phyloP scores from a whole-genome alignment of 208 protist species.

The Angomonas ambiguus region DNA sequence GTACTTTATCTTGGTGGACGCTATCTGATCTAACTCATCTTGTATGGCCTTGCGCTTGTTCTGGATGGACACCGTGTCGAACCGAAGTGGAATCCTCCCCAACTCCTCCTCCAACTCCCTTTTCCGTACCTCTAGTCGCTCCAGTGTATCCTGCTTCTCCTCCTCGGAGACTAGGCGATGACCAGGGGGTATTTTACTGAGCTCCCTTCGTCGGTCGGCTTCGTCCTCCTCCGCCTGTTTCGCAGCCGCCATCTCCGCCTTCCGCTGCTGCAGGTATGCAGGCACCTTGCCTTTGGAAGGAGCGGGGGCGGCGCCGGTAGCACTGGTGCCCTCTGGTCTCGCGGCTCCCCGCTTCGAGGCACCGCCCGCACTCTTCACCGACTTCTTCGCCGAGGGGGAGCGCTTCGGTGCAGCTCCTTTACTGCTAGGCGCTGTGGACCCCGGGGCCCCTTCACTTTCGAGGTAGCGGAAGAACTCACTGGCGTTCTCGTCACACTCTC shows the following conservation, averaged over 20 bases:
- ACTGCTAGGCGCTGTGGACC: neutral
- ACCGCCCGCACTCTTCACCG: conserved; percentile 3
- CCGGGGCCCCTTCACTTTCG: conserved; percentile 26
- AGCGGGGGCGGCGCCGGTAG: conserved; percentile 2
- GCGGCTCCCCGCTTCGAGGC: neutral
- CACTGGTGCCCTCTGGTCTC: neutral
- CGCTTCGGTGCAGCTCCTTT: neutral
- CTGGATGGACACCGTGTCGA: conserved; percentile 73
- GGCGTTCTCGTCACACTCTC: conserved; percentile 66
- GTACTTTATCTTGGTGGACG: conserved; percentile 57
- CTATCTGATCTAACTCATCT: conserved; percentile 68
- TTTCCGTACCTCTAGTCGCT: conserved; percentile 36
- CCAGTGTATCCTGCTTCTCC: conserved; percentile 66
- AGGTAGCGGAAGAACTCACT: conserved; percentile 46
- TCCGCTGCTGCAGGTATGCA: conserved; percentile 70
- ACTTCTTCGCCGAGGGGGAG: neutral
- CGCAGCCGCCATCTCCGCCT: conserved; percentile 73
- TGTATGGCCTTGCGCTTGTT: conserved; percentile 56
- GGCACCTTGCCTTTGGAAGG: conserved; percentile 52
- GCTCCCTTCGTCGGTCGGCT: conserved; percentile 44
- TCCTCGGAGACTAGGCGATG: conserved; percentile 75
- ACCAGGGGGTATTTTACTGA: conserved; percentile 69
- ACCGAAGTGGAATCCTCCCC: conserved; percentile 77
- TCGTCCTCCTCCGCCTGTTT: conserved; percentile 56
- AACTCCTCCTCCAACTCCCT: conserved; percentile 78